Conservation (phyloP, 1,139 yeast species). For the Protomyces arabidopsidicola region DNA sequence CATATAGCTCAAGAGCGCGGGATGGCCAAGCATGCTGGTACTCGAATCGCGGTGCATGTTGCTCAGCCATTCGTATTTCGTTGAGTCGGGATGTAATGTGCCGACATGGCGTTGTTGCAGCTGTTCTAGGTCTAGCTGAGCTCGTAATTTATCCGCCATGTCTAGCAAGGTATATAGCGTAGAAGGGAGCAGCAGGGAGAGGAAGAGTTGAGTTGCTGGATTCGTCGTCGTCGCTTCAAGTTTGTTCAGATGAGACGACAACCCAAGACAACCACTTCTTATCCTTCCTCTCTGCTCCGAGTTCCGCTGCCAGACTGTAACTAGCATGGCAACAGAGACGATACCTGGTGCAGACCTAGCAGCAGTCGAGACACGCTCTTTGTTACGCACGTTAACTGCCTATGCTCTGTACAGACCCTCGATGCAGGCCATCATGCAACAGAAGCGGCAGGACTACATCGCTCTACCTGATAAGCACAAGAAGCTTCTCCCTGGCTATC, state of each 20-base stretch:
- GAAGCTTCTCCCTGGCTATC: constrained; percentile 6
- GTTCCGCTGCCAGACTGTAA: no score
- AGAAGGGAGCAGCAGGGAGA: background rate
- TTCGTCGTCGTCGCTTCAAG: background rate
- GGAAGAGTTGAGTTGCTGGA: background rate
- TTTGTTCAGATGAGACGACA: background rate
- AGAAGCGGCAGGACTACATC: constrained; percentile 4
- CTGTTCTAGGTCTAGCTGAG: constrained; percentile 57
- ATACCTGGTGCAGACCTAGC: background rate
- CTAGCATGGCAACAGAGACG: no score
- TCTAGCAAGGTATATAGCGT: background rate
- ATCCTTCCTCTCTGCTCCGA: no score
- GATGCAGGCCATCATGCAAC: constrained; percentile 13
- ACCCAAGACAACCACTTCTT: background rate
- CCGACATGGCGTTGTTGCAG: constrained; percentile 63
- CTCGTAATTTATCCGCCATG: constrained; percentile 41
- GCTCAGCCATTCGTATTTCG: constrained; percentile 53
- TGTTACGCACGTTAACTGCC: constrained; percentile 8
- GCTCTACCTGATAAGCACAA: constrained; percentile 3
- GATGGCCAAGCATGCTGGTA: constrained; percentile 66
- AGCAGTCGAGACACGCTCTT: background rate
- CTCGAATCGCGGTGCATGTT: constrained; percentile 72
- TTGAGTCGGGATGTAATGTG: constrained; percentile 65
- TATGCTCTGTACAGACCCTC: constrained; percentile 22
- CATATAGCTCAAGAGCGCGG: constrained; percentile 58